phyloP scores from a whole-genome alignment of 31 red algal genomes.

The Odonthalia washingtoniensis region DNA sequence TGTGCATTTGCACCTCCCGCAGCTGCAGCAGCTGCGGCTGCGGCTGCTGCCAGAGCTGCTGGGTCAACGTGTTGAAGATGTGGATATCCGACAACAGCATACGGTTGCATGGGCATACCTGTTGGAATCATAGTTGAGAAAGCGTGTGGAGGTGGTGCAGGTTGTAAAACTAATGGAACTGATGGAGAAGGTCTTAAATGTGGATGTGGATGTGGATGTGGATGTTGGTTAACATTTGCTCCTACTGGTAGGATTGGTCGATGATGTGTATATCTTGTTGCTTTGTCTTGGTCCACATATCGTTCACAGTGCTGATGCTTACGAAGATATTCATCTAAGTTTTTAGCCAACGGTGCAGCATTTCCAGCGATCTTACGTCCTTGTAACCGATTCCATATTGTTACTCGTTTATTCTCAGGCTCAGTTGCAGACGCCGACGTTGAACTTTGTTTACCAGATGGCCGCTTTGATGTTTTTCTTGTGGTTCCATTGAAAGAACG shows the following conservation, averaged over 20 bases:
- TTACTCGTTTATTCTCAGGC: conserved; percentile 84
- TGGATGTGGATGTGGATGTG: neutral
- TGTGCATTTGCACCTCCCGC: neutral
- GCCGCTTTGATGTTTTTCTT: no score
- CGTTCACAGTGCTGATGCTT: conserved; percentile 91
- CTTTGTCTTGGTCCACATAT: conserved; percentile 76
- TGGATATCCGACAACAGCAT: neutral
- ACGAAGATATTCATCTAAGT: conserved; percentile 82
- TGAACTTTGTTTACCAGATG: neutral
- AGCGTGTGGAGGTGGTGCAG: neutral
- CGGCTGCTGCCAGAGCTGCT: neutral
- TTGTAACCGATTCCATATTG: conserved; percentile 94
- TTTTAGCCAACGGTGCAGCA: conserved; percentile 84
- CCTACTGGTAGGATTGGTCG: conserved; percentile 61
- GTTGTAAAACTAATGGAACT: neutral
- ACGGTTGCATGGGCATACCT: no score
- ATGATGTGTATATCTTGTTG: conserved; percentile 70
- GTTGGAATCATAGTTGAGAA: no score
- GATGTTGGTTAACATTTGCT: conserved; percentile 38
- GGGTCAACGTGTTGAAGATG: neutral
- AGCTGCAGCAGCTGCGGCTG: neutral
- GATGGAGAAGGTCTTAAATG: neutral
- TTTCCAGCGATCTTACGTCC: conserved; percentile 95
- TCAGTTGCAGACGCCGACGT: neutral
- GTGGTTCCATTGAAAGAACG: no score